Percentiles rank a stretch among this genome's conserved stretches.
These are phyloP conservation scores for Aquilaria sinensis DNA, from an alignment of 345 rosid species.

Conservation along the genomic window DNA sequence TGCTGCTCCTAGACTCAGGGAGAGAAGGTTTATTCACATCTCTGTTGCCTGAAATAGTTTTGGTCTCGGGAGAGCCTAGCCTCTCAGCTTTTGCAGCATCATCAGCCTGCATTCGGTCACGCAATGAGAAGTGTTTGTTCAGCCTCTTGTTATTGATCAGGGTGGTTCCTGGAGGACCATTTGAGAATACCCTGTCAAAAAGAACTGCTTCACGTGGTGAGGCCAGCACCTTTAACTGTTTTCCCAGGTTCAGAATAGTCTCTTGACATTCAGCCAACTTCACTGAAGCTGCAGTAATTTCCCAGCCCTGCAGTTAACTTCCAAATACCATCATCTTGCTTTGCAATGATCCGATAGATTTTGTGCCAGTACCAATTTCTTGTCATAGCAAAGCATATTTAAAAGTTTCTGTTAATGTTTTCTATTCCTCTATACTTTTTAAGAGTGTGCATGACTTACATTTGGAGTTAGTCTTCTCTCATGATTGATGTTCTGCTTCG, in stretches of 20 bases:
- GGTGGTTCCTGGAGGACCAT: constrained; percentile 18
- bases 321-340: no score
- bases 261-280: constrained; percentile 91
- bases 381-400: no score
- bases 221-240: constrained; percentile 69
- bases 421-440: neutral
- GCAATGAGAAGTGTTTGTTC: constrained; percentile 43
- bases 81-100: constrained; percentile 35
- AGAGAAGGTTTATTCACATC: constrained; percentile 10
- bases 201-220: constrained; percentile 41
- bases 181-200: constrained; percentile 34
- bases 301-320: constrained; percentile 47
- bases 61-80: constrained; percentile 25
- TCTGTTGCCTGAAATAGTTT: constrained; percentile 10
- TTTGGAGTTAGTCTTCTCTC: constrained; percentile 40
- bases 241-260: constrained; percentile 65
- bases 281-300: constrained; percentile 60
- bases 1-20: constrained; percentile 14
- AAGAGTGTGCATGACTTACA: constrained; percentile 35
- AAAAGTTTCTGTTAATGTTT: no score
- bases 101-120: constrained; percentile 58
- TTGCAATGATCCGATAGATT: no score
- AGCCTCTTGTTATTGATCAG: constrained; percentile 21
- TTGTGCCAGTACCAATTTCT: no score
- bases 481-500: constrained; percentile 23